Conservation (phyloP, 2,329 filamentous ascomycete species). For the Fusarium begoniae region DNA sequence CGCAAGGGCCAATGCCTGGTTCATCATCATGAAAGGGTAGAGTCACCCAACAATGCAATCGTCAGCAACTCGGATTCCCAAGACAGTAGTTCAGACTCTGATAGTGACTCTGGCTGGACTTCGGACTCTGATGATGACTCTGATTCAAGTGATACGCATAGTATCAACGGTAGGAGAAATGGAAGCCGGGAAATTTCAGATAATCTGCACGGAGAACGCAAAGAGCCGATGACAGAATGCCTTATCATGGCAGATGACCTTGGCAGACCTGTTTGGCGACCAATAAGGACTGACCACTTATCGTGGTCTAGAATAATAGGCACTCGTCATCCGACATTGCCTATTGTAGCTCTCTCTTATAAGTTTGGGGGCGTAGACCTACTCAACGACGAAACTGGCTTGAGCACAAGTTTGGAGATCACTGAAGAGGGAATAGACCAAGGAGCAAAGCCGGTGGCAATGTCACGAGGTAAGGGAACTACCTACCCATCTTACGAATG, state of each 20-base stretch:
- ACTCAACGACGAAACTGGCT: background rate
- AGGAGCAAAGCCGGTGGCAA: background rate
- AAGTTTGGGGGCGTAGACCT: background rate
- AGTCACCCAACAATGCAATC: background rate
- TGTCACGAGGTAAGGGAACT: background rate
- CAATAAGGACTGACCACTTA: background rate
- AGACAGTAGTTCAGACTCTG: background rate
- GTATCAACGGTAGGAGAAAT: background rate
- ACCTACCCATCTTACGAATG: accelerated
- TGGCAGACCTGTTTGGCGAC: background rate
- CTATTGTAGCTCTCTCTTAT: background rate
- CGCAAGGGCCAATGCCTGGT: background rate
- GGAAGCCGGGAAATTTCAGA: too few relatives aligned
- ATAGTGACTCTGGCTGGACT: background rate
- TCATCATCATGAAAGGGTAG: background rate
- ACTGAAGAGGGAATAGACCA: background rate
- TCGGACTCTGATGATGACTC: background rate
- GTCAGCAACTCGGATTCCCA: background rate
- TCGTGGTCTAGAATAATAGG: background rate
- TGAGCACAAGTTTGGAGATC: background rate
- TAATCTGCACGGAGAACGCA: background rate
- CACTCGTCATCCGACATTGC: background rate
- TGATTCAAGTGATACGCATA: background rate
- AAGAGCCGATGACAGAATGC: background rate
- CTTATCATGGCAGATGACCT: background rate